These are phyloP conservation scores for Carex littledalei DNA, from an alignment of 176 grass and related monocot genomes.

Conservation along the genomic window DNA sequence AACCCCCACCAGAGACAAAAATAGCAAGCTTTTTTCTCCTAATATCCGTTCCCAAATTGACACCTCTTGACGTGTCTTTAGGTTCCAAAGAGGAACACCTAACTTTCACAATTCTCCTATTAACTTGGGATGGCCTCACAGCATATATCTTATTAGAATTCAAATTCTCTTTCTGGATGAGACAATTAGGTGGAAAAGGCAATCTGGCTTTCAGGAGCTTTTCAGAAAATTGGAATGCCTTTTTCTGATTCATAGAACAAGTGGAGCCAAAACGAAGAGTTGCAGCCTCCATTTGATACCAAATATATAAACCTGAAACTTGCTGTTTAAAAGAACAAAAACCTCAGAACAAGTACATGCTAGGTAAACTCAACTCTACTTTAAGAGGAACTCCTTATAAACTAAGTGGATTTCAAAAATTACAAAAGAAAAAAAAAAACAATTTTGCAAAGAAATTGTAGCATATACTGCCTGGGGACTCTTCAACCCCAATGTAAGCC, in stretches of 20 bases:
- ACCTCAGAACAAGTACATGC: neutral
- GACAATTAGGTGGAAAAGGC: neutral
- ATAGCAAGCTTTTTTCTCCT: conserved; percentile 41
- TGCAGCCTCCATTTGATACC: conserved; percentile 11
- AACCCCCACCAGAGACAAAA: conserved; percentile 59
- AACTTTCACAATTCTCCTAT: neutral
- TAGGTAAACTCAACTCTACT: neutral
- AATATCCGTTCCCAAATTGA: neutral
- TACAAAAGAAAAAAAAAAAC: neutral
- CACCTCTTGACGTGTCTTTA: neutral
- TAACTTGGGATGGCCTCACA: neutral
- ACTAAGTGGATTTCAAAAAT: neutral
- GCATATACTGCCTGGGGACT: too few species aligned
- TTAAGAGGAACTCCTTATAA: neutral
- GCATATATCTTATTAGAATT: conserved; percentile 6
- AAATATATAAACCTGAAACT: neutral
- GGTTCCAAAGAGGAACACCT: conserved; percentile 6
- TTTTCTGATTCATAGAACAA: neutral
- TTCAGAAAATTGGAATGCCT: neutral
- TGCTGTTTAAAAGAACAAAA: neutral
- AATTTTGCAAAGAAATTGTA: neutral
- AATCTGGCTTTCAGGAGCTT: neutral
- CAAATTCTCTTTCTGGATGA: neutral
- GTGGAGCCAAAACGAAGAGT: neutral
- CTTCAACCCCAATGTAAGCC: too few species aligned